These are phyloP conservation scores for Triadica sebifera DNA, from an alignment of 345 rosid species.

Conservation along the genomic window DNA sequence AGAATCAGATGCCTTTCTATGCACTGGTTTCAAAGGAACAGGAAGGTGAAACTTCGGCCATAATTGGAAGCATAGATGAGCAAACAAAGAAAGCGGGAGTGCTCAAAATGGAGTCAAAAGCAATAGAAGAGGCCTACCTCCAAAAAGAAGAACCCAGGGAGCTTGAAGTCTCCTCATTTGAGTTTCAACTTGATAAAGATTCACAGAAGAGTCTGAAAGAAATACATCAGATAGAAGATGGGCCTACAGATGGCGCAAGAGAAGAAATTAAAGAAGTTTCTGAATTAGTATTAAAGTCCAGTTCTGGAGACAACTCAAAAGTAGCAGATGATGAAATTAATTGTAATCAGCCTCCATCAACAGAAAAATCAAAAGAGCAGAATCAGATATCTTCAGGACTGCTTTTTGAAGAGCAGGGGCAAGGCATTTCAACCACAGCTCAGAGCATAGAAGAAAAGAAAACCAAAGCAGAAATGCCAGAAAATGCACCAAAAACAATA, in stretches of 20 bases:
- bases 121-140: conserved; percentile 13
- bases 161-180: conserved; percentile 13
- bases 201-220: background rate
- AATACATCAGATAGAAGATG: background rate
- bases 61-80: conserved; percentile 17
- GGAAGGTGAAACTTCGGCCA: conserved; percentile 4
- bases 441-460: conserved; percentile 4
- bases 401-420: conserved; percentile 14
- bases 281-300: background rate
- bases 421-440: background rate
- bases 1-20: background rate
- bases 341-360: conserved; percentile 21
- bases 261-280: conserved; percentile 14
- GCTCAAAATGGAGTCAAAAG: background rate
- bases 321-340: conserved; percentile 19
- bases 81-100: background rate
- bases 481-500: background rate
- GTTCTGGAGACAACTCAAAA: conserved; percentile 2
- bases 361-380: conserved; percentile 32
- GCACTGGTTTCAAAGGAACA: conserved; percentile 9
- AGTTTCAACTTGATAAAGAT: conserved; percentile 5
- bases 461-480: conserved; percentile 7
- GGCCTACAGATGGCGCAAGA: background rate
- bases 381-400: conserved; percentile 22
- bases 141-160: conserved; percentile 28